These are phyloP conservation scores for Magnaporthiopsis rhizophila DNA, from an alignment of 2,329 filamentous ascomycete genomes.

Conservation along the genomic window DNA sequence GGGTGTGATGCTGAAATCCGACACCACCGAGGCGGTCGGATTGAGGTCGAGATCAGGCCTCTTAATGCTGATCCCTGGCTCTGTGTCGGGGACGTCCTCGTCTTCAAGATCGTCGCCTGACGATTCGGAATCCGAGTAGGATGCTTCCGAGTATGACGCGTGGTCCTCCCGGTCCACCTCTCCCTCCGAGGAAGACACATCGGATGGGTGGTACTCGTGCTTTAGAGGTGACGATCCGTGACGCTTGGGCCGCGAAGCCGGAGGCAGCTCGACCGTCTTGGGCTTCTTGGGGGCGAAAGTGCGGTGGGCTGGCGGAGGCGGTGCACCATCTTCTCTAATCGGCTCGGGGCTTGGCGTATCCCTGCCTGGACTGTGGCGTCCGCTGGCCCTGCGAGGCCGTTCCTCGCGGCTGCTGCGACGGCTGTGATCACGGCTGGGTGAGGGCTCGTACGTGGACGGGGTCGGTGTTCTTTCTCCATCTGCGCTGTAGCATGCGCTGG, in stretches of 20 bases:
- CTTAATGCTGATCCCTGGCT: slow-evolving; percentile 50
- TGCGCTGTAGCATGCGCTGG: slow-evolving; percentile 1
- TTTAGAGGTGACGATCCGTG: slow-evolving; percentile 89
- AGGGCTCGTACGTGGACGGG: slow-evolving; percentile 20
- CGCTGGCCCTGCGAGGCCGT: not conserved
- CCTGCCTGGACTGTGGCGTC: not conserved
- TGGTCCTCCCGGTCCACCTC: slow-evolving; percentile 41
- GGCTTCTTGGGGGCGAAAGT: slow-evolving; percentile 32
- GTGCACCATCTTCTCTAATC: slow-evolving; percentile 45
- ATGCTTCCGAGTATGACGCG: slow-evolving; percentile 41
- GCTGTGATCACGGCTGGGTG: slow-evolving; percentile 4
- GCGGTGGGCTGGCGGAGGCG: slow-evolving; percentile 47
- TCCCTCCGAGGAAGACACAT: slow-evolving; percentile 41
- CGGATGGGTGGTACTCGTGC: slow-evolving; percentile 90
- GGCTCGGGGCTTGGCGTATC: slow-evolving; percentile 24
- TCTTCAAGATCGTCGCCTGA: slow-evolving; percentile 52
- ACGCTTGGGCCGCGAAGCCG: slow-evolving; percentile 44
- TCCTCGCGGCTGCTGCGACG: not conserved
- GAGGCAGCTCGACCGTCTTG: slow-evolving; percentile 32
- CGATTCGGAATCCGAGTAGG: slow-evolving; percentile 32
- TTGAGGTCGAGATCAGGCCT: slow-evolving; percentile 24
- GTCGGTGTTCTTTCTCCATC: slow-evolving; percentile 29
- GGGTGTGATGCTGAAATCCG: slow-evolving; percentile 59
- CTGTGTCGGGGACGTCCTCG: slow-evolving; percentile 50
- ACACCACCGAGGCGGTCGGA: slow-evolving; percentile 32